These are phyloP conservation scores for Puccinia novopanici DNA, from an alignment of 1,284 basidiomycete genomes.

Conservation along the genomic window DNA sequence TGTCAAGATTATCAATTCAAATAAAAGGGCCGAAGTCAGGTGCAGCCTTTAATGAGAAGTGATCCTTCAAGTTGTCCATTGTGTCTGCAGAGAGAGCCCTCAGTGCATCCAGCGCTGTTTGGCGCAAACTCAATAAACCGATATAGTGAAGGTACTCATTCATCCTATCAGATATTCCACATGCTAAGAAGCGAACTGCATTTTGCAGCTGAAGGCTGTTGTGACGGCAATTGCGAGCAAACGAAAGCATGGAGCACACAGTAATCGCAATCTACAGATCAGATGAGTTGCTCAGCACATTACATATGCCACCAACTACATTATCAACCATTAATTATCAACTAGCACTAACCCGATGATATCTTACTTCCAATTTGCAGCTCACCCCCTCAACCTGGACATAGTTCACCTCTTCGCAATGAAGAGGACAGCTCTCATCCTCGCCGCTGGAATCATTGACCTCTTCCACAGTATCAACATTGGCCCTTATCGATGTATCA, in stretches of 20 bases:
- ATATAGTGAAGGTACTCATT: conserved; percentile 2
- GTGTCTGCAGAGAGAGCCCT: neutral
- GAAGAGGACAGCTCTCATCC: too few species aligned
- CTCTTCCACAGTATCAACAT: too few species aligned
- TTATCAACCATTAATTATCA: too few species aligned
- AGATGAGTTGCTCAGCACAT: too few species aligned
- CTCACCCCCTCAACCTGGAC: too few species aligned
- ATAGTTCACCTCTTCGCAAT: too few species aligned
- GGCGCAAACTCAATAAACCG: neutral
- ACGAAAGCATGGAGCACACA: neutral
- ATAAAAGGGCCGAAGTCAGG: neutral
- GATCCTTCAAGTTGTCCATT: neutral
- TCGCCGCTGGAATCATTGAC: too few species aligned
- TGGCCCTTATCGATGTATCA: too few species aligned
- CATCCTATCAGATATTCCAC: neutral
- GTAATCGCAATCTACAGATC: neutral
- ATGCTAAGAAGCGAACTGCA: neutral
- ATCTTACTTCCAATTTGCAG: too few species aligned
- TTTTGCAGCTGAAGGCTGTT: conserved; percentile 4
- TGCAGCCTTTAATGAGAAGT: neutral
- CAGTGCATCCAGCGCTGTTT: neutral
- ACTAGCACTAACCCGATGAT: too few species aligned
- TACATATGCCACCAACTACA: too few species aligned
- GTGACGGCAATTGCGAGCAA: neutral
- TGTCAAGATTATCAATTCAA: too few species aligned